A percentile compares a stretch with the other conserved stretches of the same genome.
Evolutionary conservation across 2,329 filamentous ascomycete species (phyloP).

Genomic region (Aspergillus ochraceus): DNA sequence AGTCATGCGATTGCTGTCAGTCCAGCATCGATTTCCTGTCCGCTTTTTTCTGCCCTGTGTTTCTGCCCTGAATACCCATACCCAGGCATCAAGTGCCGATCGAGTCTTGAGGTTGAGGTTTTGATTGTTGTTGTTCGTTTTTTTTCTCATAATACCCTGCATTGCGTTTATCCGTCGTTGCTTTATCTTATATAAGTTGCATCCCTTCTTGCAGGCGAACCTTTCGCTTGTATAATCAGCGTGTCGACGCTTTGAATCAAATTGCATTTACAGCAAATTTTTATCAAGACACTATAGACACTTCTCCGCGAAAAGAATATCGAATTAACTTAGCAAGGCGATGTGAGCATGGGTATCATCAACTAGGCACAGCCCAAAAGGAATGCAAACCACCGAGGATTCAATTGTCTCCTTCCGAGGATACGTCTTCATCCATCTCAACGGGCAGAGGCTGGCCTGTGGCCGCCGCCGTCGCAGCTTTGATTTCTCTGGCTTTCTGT

Average conservation of each 20-base stretch:
- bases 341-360: slow-evolving; percentile 12
- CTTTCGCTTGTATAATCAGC: background rate
- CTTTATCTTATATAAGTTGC: background rate
- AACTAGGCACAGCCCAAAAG: background rate
- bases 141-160: slow-evolving; percentile 18
- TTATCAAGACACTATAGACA: background rate
- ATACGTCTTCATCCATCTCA: slow-evolving; percentile 19
- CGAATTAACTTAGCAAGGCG: background rate
- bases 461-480: slow-evolving; percentile 30
- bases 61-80: slow-evolving; percentile 15
- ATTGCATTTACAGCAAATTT: background rate
- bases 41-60: background rate
- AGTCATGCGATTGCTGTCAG: background rate
- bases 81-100: slow-evolving; percentile 15
- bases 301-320: background rate
- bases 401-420: slow-evolving; percentile 16
- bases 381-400: background rate
- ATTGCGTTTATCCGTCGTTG: slow-evolving; percentile 8
- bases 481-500: slow-evolving; percentile 38
- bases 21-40: background rate
- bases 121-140: slow-evolving; percentile 1
- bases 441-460: slow-evolving; percentile 14
- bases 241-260: background rate
- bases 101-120: slow-evolving; percentile 9
- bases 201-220: background rate